Conservation (phyloP, 2,329 filamentous ascomycete species). For the Ilyonectria robusta region DNA sequence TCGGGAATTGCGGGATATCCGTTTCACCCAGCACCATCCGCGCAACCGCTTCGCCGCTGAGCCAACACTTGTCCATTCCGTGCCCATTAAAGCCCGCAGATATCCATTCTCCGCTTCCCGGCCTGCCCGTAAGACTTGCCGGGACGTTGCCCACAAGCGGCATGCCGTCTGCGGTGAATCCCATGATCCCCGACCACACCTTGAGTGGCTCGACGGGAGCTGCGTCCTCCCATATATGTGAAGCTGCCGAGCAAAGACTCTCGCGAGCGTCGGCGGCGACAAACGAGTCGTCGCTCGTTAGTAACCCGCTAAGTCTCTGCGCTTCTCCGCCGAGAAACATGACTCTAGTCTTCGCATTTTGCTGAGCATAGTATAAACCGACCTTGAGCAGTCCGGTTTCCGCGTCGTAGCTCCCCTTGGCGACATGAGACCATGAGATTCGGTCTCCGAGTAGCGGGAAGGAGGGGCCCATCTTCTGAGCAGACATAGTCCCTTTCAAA, state of each 20-base stretch:
- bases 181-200: conserved; percentile 65
- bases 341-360: conserved; percentile 52
- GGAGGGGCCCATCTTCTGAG: conserved; percentile 56
- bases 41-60: conserved; percentile 59
- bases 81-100: conserved; percentile 64
- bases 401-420: conserved; percentile 61
- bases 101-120: conserved; percentile 58
- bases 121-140: conserved; percentile 40
- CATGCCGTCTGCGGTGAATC: conserved; percentile 60
- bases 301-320: conserved; percentile 54
- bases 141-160: conserved; percentile 64
- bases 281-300: conserved; percentile 59
- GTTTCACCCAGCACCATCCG: conserved; percentile 45
- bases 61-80: conserved; percentile 67
- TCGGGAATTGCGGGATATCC: conserved; percentile 37
- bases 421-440: conserved; percentile 63
- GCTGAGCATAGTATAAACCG: conserved; percentile 45
- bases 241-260: conserved; percentile 55
- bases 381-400: conserved; percentile 57
- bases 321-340: conserved; percentile 69
- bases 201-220: conserved; percentile 42
- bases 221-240: conserved; percentile 49
- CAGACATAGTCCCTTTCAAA: conserved; percentile 62
- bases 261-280: conserved; percentile 52
- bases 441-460: conserved; percentile 47